Conservation (phyloP, 2,329 filamentous ascomycete species). For the Nemania diffusa region DNA sequence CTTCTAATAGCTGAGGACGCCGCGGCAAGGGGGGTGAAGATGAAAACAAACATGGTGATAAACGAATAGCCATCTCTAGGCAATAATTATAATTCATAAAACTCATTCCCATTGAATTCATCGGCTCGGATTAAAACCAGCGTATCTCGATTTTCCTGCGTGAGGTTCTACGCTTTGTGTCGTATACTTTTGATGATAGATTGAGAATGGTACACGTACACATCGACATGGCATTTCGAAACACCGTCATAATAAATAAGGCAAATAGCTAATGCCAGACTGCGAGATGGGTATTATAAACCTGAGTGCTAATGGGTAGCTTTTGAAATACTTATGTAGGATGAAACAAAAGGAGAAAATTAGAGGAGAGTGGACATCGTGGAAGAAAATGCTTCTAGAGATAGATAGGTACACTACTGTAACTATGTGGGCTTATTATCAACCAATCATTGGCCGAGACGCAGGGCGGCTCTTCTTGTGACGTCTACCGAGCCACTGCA, state of each 20-base stretch:
- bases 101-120: neutral
- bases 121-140: neutral
- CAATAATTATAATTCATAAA: constrained; percentile 6
- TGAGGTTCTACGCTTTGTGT: neutral
- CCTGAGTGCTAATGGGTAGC: neutral
- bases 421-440: neutral
- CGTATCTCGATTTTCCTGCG: neutral
- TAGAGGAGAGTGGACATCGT: neutral
- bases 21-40: constrained; percentile 57
- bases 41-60: neutral
- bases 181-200: neutral
- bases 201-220: neutral
- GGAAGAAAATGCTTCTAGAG: constrained; percentile 7
- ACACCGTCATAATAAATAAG: neutral
- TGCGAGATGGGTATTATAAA: neutral
- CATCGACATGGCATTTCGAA: neutral
- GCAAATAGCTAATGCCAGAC: neutral
- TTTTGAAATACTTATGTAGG: neutral
- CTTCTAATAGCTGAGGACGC: constrained; percentile 60
- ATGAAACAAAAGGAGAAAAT: neutral
- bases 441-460: constrained; percentile 9
- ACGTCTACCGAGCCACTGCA: constrained; percentile 24
- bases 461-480: constrained; percentile 14
- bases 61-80: neutral
- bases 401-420: neutral